A percentile compares a stretch with the other conserved stretches of the same genome.
These are phyloP conservation scores for Teunomyces kruisii DNA, from an alignment of 805 yeast species.

Conservation along the genomic window DNA sequence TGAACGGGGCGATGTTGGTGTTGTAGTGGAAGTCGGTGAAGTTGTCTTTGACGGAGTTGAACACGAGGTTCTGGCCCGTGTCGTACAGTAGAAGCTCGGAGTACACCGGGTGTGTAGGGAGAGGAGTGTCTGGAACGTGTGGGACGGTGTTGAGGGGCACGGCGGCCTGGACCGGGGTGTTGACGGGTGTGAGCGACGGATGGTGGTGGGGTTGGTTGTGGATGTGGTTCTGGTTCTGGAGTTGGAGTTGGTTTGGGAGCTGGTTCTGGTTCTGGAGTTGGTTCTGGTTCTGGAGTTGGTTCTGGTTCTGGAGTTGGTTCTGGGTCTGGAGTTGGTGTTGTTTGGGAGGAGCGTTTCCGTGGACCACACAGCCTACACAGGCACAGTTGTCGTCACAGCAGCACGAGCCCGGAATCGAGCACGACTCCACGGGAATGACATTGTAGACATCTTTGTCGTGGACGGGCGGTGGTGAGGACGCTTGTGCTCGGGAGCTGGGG, in stretches of 20 bases:
- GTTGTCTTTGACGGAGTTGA: background rate
- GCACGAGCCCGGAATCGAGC: slow-evolving; percentile 38
- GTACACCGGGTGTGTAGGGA: background rate
- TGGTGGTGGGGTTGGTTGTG: no score
- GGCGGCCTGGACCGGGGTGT: no score
- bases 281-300: no score
- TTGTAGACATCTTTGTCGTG: slow-evolving; percentile 14
- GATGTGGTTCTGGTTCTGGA: no score
- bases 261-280: no score
- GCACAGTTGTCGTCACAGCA: slow-evolving; percentile 36
- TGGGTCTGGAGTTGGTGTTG: no score
- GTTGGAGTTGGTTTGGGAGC: no score
- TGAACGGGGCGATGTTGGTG: background rate
- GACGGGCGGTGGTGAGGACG: background rate
- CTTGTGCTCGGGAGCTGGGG: no score
- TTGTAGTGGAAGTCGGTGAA: slow-evolving; percentile 5
- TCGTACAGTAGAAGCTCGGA: background rate
- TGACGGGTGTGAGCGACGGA: no score
- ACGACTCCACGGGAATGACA: slow-evolving; percentile 30
- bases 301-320: no score
- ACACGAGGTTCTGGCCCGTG: slow-evolving; percentile 3
- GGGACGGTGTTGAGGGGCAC: no score
- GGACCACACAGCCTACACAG: slow-evolving; percentile 39
- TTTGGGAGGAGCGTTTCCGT: slow-evolving; percentile 22
- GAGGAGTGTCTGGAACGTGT: no score